Percentiles rank a stretch among this genome's conserved stretches.
These are phyloP conservation scores for Diaporthe vaccinii DNA, from an alignment of 2,329 filamentous ascomycete species.

Conservation along the genomic window DNA sequence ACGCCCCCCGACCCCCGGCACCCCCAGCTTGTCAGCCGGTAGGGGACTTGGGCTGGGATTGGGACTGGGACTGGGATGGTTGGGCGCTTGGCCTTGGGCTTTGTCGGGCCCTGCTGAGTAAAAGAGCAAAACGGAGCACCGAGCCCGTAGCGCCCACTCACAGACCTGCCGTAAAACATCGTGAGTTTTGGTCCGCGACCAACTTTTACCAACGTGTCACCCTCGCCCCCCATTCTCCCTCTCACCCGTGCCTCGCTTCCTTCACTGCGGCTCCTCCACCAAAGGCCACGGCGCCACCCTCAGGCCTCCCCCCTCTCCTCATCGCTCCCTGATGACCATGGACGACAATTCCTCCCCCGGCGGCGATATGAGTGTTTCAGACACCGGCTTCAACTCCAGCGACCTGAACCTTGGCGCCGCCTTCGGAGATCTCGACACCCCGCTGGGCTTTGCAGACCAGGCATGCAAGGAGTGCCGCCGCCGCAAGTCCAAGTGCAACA, in stretches of 20 bases:
- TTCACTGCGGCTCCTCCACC: constrained; percentile 18
- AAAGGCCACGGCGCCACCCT: constrained; percentile 1
- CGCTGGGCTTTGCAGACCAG: constrained; percentile 48
- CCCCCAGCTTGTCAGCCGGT: constrained; percentile 24
- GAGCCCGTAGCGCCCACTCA: constrained; percentile 35
- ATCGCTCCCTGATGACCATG: constrained; percentile 32
- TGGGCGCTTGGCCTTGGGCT: constrained; percentile 26
- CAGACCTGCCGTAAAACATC: constrained; percentile 41
- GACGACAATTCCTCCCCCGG: constrained; percentile 37
- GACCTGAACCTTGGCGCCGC: constrained; percentile 40
- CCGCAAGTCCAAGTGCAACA: constrained; percentile 56
- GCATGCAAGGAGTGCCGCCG: constrained; percentile 57
- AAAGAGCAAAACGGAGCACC: constrained; percentile 34
- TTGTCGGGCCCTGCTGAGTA: constrained; percentile 34
- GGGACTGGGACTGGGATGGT: constrained; percentile 12
- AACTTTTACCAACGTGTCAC: constrained; percentile 38
- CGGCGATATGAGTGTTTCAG: constrained; percentile 38
- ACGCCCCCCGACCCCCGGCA: constrained; percentile 8
- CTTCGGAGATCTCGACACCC: constrained; percentile 41
- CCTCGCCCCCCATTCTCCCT: constrained; percentile 24
- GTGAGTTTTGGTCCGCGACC: constrained; percentile 41
- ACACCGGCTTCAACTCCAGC: constrained; percentile 33
- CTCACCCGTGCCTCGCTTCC: constrained; percentile 9
- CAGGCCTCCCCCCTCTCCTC: not conserved
- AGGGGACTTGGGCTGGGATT: not conserved